Percentiles rank a stretch among this genome's conserved stretches.
phyloP scores from a whole-genome alignment of 371 early-diverging fungal genomes.

The Apophysomyces ossiformis region DNA sequence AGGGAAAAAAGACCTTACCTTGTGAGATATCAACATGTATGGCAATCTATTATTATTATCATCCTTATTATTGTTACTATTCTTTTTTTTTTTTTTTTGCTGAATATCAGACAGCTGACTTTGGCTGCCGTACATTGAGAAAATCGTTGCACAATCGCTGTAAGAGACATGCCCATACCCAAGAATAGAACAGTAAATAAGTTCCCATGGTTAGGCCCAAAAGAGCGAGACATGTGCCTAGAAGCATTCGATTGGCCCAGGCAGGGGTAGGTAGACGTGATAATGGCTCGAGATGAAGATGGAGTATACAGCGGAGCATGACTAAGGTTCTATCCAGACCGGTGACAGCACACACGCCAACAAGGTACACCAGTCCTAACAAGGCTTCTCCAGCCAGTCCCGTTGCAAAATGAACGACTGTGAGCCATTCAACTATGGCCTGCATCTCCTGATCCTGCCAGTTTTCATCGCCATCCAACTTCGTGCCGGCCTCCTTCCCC shows the following conservation, averaged over 20 bases:
- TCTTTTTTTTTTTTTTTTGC: background rate
- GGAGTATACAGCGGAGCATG: slow-evolving; percentile 36
- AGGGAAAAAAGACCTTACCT: background rate
- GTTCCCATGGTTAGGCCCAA: slow-evolving; percentile 38
- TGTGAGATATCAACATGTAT: slow-evolving; percentile 6
- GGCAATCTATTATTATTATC: background rate
- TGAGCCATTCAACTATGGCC: slow-evolving; percentile 42
- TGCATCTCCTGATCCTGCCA: slow-evolving; percentile 52
- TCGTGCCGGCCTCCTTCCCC: slow-evolving; percentile 42
- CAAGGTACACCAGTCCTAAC: slow-evolving; percentile 41
- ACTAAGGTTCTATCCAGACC: slow-evolving; percentile 34
- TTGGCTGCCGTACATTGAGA: slow-evolving; percentile 17
- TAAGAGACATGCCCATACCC: slow-evolving; percentile 49
- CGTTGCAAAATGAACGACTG: slow-evolving; percentile 45
- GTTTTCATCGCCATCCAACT: slow-evolving; percentile 49
- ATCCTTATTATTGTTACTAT: background rate
- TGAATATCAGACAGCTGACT: background rate
- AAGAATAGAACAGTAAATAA: slow-evolving; percentile 46
- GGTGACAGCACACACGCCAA: slow-evolving; percentile 41
- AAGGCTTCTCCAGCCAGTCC: slow-evolving; percentile 45
- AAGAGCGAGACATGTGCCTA: slow-evolving; percentile 20
- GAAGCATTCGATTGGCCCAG: slow-evolving; percentile 16
- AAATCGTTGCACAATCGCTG: slow-evolving; percentile 30
- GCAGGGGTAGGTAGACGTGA: background rate
- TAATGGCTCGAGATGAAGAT: slow-evolving; percentile 27